Base-by-base conservation (phyloP, 1,284 basidiomycete genomes). In the Pseudozyma hubeiensis region DNA sequence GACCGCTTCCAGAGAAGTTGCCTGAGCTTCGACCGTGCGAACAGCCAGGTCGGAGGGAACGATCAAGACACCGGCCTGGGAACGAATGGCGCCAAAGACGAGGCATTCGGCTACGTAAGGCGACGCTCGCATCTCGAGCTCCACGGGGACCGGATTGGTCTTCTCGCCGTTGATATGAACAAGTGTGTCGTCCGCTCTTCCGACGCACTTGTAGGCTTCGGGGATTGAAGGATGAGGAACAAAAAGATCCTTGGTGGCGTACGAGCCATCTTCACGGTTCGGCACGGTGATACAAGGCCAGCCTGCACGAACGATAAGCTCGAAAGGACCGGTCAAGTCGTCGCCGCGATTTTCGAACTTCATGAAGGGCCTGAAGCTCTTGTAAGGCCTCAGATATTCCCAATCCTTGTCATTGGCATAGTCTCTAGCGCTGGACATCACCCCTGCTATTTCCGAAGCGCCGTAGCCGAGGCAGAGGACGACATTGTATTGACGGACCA, bases 141-240 rank as follows among this genome's bases (percentile, higher is more conserved):
- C 75, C 46, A 77, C 70, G 14, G 75, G 66, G 0, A 69, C 58
- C 10, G 75, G 71, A 35, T 74, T 70, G 39, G 67, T 74, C 60
- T 77, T 77, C 30, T 77, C 64, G 41, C 75, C 71, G 31, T 60
- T 69, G 47, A 43, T 56, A 41, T 77, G 75, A 31, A 88, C 87
- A 8, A 89, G 85, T 0, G 89, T 89, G 67, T 90, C 89, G 70
- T 90, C 90, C 44, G 89, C 79, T n/a, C 89, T 85, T 1, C 90
- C 90, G 43, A 89, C 85, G 59, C 88, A 89, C 74, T 88, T 88
- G 84, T 87, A 89, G 33, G 84, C 82, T 46, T 87, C 81, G 0
- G 85, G 83, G 30, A 84, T 80, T 1, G 79, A 75, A 0, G 86
- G 82, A 60, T 90, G 89, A 52, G 85, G 86, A 13, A 51, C 46